Percentiles rank a stretch among this genome's conserved stretches.
Evolutionary conservation across 768 basidiomycete genomes (phyloP).

Genomic region (Mycena chlorophos): DNA sequence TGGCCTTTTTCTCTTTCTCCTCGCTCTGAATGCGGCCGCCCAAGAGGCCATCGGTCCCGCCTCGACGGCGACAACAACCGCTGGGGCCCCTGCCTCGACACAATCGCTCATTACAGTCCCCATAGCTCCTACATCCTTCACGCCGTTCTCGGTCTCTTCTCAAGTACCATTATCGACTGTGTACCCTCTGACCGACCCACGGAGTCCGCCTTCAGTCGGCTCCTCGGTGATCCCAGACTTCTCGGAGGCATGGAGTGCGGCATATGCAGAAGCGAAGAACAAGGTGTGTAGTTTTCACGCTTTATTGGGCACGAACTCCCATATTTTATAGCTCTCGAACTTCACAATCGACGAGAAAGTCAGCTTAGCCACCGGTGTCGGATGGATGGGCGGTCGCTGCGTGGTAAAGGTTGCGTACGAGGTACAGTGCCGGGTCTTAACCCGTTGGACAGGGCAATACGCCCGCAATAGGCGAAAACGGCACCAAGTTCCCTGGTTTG

Average conservation of each 20-base stretch:
- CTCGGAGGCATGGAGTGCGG: slow-evolving; percentile 56
- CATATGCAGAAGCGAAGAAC: slow-evolving; percentile 57
- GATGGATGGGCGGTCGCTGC: slow-evolving; percentile 65
- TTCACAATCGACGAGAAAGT: slow-evolving; percentile 67
- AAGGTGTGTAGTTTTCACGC: slow-evolving; percentile 36
- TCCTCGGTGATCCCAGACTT: slow-evolving; percentile 46
- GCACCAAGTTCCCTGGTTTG: slow-evolving; percentile 62
- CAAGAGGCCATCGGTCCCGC: slow-evolving; percentile 18
- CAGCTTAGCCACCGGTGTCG: slow-evolving; percentile 63
- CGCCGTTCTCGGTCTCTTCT: slow-evolving; percentile 62
- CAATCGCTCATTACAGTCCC: slow-evolving; percentile 32
- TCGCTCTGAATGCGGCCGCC: not conserved
- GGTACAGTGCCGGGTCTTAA: not conserved
- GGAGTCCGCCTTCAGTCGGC: slow-evolving; percentile 52
- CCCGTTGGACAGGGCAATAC: slow-evolving; percentile 51
- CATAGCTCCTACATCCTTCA: slow-evolving; percentile 47
- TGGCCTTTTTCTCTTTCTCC: slow-evolving; percentile 10
- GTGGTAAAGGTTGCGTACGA: slow-evolving; percentile 45
- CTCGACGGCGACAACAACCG: slow-evolving; percentile 6
- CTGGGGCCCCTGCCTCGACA: slow-evolving; percentile 2
- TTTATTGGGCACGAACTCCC: slow-evolving; percentile 4
- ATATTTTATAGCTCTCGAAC: slow-evolving; percentile 39
- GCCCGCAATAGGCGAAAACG: slow-evolving; percentile 43
- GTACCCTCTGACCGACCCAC: slow-evolving; percentile 57
- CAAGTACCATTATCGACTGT: slow-evolving; percentile 52